A percentile compares a stretch with the other conserved stretches of the same genome.
Evolutionary conservation across 305 asterid genomes (phyloP).

Genomic region (Nicotiana rustica): DNA sequence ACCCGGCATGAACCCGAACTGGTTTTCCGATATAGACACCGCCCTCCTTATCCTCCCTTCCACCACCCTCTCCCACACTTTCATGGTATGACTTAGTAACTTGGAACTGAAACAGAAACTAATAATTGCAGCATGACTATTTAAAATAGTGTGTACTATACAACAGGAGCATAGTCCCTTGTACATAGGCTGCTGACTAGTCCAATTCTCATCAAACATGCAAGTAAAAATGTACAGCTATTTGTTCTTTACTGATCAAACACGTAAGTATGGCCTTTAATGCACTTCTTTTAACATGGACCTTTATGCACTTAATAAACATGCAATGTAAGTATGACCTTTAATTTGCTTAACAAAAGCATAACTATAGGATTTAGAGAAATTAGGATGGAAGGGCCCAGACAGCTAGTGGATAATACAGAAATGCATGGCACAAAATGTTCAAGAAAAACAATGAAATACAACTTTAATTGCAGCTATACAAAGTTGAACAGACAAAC

Average conservation of each 20-base stretch:
- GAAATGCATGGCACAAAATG: neutral
- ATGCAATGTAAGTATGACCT: neutral
- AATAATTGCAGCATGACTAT: neutral
- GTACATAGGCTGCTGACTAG: neutral
- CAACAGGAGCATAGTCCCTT: neutral
- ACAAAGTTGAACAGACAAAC: constrained; percentile 50
- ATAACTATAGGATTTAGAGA: neutral
- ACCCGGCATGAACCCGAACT: too few relatives aligned
- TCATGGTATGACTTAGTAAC: too few relatives aligned
- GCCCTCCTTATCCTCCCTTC: too few relatives aligned
- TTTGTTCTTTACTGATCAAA: neutral
- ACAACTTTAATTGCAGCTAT: neutral
- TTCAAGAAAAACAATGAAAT: constrained; percentile 6
- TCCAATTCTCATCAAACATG: neutral
- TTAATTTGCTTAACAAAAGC: constrained; percentile 13
- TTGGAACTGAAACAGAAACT: neutral
- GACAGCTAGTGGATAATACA: neutral
- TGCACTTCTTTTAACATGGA: neutral
- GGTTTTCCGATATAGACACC: too few relatives aligned
- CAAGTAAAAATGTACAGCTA: neutral
- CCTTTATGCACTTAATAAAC: neutral
- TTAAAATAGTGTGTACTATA: neutral
- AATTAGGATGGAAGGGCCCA: neutral
- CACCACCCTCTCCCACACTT: too few relatives aligned
- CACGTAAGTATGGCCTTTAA: neutral